Conservation (phyloP, 2,329 filamentous ascomycete genomes). For the Rhexocercosporidium sp. region DNA sequence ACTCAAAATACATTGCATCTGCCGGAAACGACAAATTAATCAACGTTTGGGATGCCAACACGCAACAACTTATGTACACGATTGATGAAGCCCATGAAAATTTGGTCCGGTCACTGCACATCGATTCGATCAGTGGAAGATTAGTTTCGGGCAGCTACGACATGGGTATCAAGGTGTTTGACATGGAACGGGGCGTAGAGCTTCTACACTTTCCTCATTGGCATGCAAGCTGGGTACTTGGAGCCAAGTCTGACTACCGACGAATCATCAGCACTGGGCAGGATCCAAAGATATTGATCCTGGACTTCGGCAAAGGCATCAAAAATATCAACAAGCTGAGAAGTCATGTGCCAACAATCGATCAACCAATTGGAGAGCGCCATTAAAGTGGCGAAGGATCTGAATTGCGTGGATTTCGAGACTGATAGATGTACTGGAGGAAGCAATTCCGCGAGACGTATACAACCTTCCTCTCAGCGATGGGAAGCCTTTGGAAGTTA, state of each 20-base stretch:
- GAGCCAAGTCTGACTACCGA: slow-evolving; percentile 93
- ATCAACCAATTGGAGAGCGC: background rate
- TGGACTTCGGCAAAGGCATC: slow-evolving; percentile 81
- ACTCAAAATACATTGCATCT: slow-evolving; percentile 90
- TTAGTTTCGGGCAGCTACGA: slow-evolving; percentile 95
- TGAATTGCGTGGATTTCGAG: background rate
- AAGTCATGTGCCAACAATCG: slow-evolving; percentile 41
- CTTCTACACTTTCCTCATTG: slow-evolving; percentile 89
- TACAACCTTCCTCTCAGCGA: background rate
- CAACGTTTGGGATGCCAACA: slow-evolving; percentile 94
- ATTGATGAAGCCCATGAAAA: slow-evolving; percentile 78
- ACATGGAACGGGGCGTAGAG: slow-evolving; percentile 79
- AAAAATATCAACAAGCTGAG: slow-evolving; percentile 64
- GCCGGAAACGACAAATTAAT: slow-evolving; percentile 96
- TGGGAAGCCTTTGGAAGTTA: background rate
- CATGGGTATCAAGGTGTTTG: slow-evolving; percentile 92
- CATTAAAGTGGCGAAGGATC: background rate
- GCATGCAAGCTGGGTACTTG: slow-evolving; percentile 96
- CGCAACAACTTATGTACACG: slow-evolving; percentile 80
- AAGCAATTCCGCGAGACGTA: background rate
- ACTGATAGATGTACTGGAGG: background rate
- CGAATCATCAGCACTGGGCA: slow-evolving; percentile 95
- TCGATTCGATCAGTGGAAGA: slow-evolving; percentile 84
- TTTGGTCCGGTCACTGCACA: slow-evolving; percentile 87
- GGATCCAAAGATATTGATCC: slow-evolving; percentile 87